A percentile compares a stretch with the other conserved stretches of the same genome.
Conservation (phyloP, 2,329 filamentous ascomycete genomes). For the Ceratocystis colombiana region DNA sequence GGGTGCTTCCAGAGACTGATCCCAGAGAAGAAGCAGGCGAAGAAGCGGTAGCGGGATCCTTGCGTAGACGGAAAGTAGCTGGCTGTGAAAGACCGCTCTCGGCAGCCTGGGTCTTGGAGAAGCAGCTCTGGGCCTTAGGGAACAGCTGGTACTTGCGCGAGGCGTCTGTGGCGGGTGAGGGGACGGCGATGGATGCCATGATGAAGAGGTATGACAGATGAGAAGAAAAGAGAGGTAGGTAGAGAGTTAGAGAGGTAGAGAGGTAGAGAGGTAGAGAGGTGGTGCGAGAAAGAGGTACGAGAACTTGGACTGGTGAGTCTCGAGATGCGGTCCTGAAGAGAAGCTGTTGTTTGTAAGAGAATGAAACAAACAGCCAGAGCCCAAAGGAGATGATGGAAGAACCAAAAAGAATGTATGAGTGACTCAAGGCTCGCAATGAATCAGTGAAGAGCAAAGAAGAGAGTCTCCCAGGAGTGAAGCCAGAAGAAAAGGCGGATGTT, state of each 20-base stretch:
- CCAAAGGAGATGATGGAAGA: conserved; percentile 15
- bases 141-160: conserved; percentile 52
- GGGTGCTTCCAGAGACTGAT: conserved; percentile 37
- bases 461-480: neutral
- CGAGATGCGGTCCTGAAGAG: neutral
- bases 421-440: conserved; percentile 5
- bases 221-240: neutral
- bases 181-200: conserved; percentile 14
- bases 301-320: neutral
- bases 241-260: neutral
- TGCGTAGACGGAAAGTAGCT: conserved; percentile 41
- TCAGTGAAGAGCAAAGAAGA: conserved; percentile 10
- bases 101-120: conserved; percentile 33
- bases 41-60: conserved; percentile 40
- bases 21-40: conserved; percentile 39
- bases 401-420: conserved; percentile 6
- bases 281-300: neutral
- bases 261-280: neutral
- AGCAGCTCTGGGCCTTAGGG: conserved; percentile 37
- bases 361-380: conserved; percentile 1
- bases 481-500: neutral
- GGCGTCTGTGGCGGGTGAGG: conserved; percentile 3
- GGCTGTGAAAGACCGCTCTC: conserved; percentile 30
- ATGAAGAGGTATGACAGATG: too few relatives aligned
- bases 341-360: conserved; percentile 5